Conservation (phyloP, 2,329 filamentous ascomycete genomes). For the Verticillium zaregamsianum region DNA sequence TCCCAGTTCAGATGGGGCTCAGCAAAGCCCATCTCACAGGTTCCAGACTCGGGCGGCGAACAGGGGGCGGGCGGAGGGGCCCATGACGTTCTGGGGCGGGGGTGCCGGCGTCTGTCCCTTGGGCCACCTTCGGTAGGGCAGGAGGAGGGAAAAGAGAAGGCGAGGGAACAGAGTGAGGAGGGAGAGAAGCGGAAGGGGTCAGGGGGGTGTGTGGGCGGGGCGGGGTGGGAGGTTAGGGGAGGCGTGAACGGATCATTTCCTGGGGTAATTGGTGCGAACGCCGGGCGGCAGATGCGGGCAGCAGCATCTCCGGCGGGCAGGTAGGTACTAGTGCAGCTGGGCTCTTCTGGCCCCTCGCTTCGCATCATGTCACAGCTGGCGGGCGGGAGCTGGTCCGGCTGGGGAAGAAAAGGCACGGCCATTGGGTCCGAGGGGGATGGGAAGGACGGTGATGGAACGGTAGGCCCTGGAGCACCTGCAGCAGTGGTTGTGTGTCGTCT, state of each 20-base stretch:
- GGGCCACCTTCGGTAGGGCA: neutral
- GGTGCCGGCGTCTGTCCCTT: neutral
- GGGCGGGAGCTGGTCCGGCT: neutral
- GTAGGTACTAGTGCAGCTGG: neutral
- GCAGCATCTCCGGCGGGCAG: neutral
- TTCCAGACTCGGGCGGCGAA: neutral
- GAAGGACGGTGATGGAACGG: neutral
- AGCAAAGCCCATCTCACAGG: neutral
- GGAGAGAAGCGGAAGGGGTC: neutral
- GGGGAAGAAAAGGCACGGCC: neutral
- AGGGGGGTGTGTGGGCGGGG: neutral
- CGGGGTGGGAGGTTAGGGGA: neutral
- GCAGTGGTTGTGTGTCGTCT: neutral
- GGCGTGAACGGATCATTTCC: slow-evolving; percentile 1
- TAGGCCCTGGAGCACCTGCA: neutral
- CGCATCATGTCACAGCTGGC: neutral
- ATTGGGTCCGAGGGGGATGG: neutral
- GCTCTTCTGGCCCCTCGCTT: neutral
- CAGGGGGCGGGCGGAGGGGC: neutral
- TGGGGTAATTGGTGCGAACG: slow-evolving; percentile 2
- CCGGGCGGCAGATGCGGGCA: neutral
- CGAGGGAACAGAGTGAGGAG: neutral
- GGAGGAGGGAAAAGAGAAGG: neutral
- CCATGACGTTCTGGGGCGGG: neutral
- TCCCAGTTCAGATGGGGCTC: neutral